These are phyloP conservation scores for Pseudogymnoascus sp. DNA, from an alignment of 2,329 filamentous ascomycete genomes.

Conservation along the genomic window DNA sequence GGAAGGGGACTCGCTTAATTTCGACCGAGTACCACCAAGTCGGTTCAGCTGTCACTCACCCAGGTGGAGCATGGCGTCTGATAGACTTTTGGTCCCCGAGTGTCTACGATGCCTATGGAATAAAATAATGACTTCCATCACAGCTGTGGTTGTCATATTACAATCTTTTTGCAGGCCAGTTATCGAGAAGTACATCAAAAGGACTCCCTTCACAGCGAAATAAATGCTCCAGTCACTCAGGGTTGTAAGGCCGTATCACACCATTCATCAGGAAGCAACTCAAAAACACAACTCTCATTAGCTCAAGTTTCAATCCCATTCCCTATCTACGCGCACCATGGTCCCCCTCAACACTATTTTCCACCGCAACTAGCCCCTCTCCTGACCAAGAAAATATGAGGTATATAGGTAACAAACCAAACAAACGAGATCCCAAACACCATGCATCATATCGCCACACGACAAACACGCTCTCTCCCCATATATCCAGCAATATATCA, in stretches of 20 bases:
- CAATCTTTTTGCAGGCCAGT: not conserved
- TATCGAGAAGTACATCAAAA: not conserved
- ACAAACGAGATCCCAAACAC: not conserved
- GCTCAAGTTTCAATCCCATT: not conserved
- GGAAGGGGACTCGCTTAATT: not conserved
- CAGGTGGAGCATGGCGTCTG: not conserved
- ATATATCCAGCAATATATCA: not conserved
- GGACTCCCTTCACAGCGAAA: not conserved
- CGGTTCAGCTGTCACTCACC: not conserved
- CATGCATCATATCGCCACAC: not conserved
- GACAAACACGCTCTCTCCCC: not conserved
- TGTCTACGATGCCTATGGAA: not conserved
- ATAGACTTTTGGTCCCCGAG: not conserved
- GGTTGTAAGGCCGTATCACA: too few species aligned
- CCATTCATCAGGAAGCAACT: not conserved
- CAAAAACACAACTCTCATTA: not conserved
- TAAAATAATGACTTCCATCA: too few species aligned
- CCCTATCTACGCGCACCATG: not conserved
- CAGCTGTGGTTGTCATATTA: too few species aligned
- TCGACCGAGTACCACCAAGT: not conserved
- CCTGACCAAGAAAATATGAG: not conserved
- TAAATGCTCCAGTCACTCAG: not conserved
- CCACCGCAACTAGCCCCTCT: not conserved
- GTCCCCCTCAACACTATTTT: not conserved
- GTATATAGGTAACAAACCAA: not conserved